Conservation (phyloP, 2,329 filamentous ascomycete species). For the Corynespora cassiicola region DNA sequence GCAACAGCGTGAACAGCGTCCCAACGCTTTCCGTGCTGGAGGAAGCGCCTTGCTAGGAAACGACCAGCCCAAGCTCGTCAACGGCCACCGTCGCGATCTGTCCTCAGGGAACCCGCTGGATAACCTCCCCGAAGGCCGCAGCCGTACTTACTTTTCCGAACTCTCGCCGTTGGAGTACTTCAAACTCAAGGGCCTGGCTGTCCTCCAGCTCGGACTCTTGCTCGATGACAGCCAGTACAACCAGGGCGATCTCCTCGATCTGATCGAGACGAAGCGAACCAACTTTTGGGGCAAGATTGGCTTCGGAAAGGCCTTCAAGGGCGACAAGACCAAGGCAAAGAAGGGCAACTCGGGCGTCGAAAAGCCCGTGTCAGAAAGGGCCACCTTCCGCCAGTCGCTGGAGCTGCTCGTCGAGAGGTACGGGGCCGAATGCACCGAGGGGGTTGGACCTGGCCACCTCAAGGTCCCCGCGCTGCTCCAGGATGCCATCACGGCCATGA, state of each 20-base stretch:
- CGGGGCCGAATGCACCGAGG: slow-evolving; percentile 96
- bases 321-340: slow-evolving; percentile 74
- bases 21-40: slow-evolving; percentile 78
- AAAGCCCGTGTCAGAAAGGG: slow-evolving; percentile 63
- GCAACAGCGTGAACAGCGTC: slow-evolving; percentile 88
- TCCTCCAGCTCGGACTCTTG: slow-evolving; percentile 92
- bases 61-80: slow-evolving; percentile 71
- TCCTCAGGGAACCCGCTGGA: slow-evolving; percentile 61
- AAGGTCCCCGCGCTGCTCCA: slow-evolving; percentile 95
- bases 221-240: slow-evolving; percentile 89
- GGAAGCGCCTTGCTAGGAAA: slow-evolving; percentile 72
- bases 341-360: slow-evolving; percentile 70
- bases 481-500: slow-evolving; percentile 91
- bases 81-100: slow-evolving; percentile 72
- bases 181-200: slow-evolving; percentile 92
- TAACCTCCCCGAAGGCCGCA: slow-evolving; percentile 60
- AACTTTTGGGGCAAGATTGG: slow-evolving; percentile 99
- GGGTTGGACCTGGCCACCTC: slow-evolving; percentile 88
- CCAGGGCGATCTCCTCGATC: slow-evolving; percentile 87
- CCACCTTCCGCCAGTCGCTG: slow-evolving; percentile 87
- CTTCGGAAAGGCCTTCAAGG: slow-evolving; percentile 94
- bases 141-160: slow-evolving; percentile 92
- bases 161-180: slow-evolving; percentile 96
- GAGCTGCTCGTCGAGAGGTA: slow-evolving; percentile 91
- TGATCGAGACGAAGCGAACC: slow-evolving; percentile 91